These are phyloP conservation scores for Gyrodon lividus DNA, from an alignment of 768 basidiomycete species.

Conservation along the genomic window DNA sequence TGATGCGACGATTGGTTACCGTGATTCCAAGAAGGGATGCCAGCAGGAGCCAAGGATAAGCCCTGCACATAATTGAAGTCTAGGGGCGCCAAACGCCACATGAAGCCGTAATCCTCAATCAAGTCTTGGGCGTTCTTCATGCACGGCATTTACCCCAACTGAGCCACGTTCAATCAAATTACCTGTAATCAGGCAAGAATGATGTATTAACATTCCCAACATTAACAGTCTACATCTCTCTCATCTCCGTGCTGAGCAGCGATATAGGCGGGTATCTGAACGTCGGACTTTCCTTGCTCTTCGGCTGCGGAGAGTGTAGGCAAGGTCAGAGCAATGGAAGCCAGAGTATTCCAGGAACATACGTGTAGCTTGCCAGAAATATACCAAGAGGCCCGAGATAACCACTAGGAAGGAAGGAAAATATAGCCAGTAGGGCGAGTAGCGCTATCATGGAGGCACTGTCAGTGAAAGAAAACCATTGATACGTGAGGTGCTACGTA, in stretches of 20 bases:
- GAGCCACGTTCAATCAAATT: too few species aligned
- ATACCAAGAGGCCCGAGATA: conserved; percentile 69
- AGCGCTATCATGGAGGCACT: conserved; percentile 50
- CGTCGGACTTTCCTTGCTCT: conserved; percentile 55
- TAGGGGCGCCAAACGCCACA: background rate
- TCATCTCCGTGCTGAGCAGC: background rate
- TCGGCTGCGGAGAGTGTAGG: conserved; percentile 51
- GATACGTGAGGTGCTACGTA: conserved; percentile 23
- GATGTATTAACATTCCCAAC: background rate
- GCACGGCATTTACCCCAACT: too few species aligned
- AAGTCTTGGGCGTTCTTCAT: conserved; percentile 12
- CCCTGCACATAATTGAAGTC: background rate
- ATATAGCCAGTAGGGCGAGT: conserved; percentile 84
- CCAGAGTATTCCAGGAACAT: conserved; percentile 31
- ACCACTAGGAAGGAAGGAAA: conserved; percentile 76
- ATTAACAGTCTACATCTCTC: conserved; percentile 10
- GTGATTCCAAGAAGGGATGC: too few species aligned
- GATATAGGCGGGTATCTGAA: conserved; percentile 24
- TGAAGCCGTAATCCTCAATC: conserved; percentile 1
- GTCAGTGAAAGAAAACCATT: background rate
- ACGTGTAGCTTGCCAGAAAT: conserved; percentile 87
- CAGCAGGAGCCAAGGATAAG: too few species aligned
- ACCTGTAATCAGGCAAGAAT: too few species aligned
- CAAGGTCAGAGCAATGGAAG: background rate
- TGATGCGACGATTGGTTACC: background rate